phyloP scores from a whole-genome alignment of 106 monocot genomes.

The Narthecium ossifragum region DNA sequence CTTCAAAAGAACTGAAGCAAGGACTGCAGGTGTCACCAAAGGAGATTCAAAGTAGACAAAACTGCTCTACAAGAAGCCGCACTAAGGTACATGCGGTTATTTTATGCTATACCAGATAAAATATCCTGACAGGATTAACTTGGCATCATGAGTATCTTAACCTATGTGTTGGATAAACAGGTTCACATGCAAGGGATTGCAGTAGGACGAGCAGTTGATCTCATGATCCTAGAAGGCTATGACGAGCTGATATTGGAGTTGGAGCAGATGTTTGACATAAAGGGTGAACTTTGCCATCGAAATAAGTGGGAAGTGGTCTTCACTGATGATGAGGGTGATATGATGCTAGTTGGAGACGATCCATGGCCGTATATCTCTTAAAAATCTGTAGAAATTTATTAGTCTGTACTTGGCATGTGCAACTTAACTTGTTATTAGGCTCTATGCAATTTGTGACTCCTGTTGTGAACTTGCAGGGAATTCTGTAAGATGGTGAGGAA shows the following conservation, averaged over 20 bases:
- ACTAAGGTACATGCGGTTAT: constrained; percentile 42
- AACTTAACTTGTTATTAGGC: no score
- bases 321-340: constrained; percentile 84
- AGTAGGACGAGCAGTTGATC: constrained; percentile 78
- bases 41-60: constrained; percentile 44
- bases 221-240: constrained; percentile 50
- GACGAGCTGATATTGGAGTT: constrained; percentile 56
- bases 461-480: constrained; percentile 46
- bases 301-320: constrained; percentile 82
- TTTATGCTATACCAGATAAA: background rate
- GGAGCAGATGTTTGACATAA: constrained; percentile 81
- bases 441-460: no score
- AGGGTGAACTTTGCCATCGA: constrained; percentile 58
- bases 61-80: constrained; percentile 38
- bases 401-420: no score
- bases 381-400: no score
- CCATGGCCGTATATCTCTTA: constrained; percentile 64
- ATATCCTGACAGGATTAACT: background rate
- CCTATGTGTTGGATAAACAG: constrained; percentile 19
- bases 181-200: constrained; percentile 93
- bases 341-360: constrained; percentile 88
- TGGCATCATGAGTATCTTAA: no score
- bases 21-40: constrained; percentile 16
- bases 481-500: constrained; percentile 86
- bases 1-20: constrained; percentile 22